Base-by-base conservation (phyloP, 371 early-diverging fungal genomes). In the Neoconidiobolus thromboides region DNA sequence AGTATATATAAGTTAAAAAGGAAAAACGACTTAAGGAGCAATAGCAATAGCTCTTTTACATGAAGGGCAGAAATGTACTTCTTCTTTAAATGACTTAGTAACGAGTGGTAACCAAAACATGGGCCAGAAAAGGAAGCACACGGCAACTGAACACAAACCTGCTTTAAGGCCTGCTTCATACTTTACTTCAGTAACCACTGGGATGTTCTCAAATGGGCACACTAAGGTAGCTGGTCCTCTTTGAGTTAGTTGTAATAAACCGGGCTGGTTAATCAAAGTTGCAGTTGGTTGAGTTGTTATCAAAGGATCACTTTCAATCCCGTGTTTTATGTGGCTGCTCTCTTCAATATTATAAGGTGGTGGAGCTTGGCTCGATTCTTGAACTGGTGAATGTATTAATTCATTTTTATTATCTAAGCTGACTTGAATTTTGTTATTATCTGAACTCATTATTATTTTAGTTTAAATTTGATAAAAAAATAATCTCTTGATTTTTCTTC, bases 71-170 rank as follows among this genome's bases (percentile, higher is more conserved):
- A 10, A 9, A 14, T 59, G 60, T 3, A 50, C 49, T 14, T 47
- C 51, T 6, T 59, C 60, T 6, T 15, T 15, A 50, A 48, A 59
- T 2, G 50, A 39, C 1, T 40, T 2, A 7, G 50, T 46, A 10
- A 50, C 60, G 37, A 59, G 39, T 2, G 60, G 60, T n/a, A 59
- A 9, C 60, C 60, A 59, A 42, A 59, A 59, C 3, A 48, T n/a
- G 3, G 60, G 60, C 48, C 60, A 59, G 10, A 12, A 26, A 6
- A 59, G 9, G 36, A 59, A 59, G 42, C 60, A 59, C n/a, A 59
- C 10, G 5, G 43, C 38, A 1, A 38, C 49, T 5, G 60, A 59
- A 2, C n/a, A 59, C 10, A 57, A n/a, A 44, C 57, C 57, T 37
- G 57, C 57, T 46, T 40, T 57, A 7, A 57, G 5, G 4, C 57